Evolutionary conservation across 768 basidiomycete genomes (phyloP), one percentile per base, ranked within the genome.

Genomic region (Suillus fuscotomentosus): DNA sequence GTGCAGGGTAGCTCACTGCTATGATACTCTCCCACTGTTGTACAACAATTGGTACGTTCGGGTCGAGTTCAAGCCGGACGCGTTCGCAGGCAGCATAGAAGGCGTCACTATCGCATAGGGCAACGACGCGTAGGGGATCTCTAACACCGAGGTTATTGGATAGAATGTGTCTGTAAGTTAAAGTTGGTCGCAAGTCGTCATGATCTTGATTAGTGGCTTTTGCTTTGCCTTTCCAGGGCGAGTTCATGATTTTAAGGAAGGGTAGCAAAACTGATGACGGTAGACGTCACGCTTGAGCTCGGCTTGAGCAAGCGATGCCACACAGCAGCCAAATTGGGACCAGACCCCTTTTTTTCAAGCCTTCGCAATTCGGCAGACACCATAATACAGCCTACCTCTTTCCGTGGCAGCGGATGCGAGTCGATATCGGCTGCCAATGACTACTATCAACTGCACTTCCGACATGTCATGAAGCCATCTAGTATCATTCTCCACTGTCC

Each of bases 1-100:
- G 85, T 0, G 97, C 97, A 5, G 95, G 89, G 72, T 99, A 99
- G 76, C 96, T 98, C 67, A 99, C 91, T 0, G 97, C 97, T 64
- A 99, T 99, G 61, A 96, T 73, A 17, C 86, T 81, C 53, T 91
- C 86, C 95, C 95, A 96, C 68, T 97, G 95, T 51, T 89, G 83
- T 7, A 95, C 94, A 6, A 94, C 92, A 13, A 96, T 81, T 0
- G 94, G 94, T 1, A 75, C 81, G 20, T 83, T 81, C 48, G 83
- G 82, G 60, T 84, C 81, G 53, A 92, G 79, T 0, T 85, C 86
- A 0, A 97, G 84, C 36, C 95, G 82, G 61, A 92, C 84, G 78
- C 90, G 91, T 76, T 97, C 96, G 78, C 92, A 96, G 8, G 91
- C 88, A 14, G 84, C 85, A 74, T 90, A 93, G 72, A 90, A 95